Evolutionary conservation across 441 rosid species (phyloP).

Genomic region (Kokia cookei): DNA sequence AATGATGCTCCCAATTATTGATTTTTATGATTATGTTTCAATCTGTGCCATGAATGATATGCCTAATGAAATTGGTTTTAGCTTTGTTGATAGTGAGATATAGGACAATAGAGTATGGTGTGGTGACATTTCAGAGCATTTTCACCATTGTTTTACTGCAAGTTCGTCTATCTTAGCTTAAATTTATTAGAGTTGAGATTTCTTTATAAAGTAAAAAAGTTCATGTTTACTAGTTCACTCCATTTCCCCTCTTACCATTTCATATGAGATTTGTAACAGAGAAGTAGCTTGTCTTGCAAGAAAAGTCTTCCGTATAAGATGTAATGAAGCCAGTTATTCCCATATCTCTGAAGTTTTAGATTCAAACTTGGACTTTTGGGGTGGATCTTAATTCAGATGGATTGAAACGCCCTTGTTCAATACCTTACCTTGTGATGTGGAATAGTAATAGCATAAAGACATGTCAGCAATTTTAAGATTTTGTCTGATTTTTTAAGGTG

Average conservation of each 20-base stretch:
- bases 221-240: no score
- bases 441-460: not conserved
- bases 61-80: not conserved
- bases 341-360: not conserved
- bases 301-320: not conserved
- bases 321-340: not conserved
- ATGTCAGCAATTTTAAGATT: not conserved
- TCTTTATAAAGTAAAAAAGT: no score
- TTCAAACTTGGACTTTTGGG: not conserved
- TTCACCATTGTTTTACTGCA: not conserved
- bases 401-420: not conserved
- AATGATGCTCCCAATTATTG: constrained; percentile 2
- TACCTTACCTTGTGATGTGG: not conserved
- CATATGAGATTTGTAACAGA: no score
- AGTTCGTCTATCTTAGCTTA: not conserved
- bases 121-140: not conserved
- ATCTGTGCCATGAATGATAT: not conserved
- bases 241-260: no score
- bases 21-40: not conserved
- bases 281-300: not conserved
- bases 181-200: no score
- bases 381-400: not conserved
- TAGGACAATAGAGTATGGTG: not conserved
- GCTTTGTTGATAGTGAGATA: not conserved
- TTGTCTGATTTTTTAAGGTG: constrained; percentile 3